These are phyloP conservation scores for Podospora australis DNA, from an alignment of 495 filamentous ascomycete species.

Conservation along the genomic window DNA sequence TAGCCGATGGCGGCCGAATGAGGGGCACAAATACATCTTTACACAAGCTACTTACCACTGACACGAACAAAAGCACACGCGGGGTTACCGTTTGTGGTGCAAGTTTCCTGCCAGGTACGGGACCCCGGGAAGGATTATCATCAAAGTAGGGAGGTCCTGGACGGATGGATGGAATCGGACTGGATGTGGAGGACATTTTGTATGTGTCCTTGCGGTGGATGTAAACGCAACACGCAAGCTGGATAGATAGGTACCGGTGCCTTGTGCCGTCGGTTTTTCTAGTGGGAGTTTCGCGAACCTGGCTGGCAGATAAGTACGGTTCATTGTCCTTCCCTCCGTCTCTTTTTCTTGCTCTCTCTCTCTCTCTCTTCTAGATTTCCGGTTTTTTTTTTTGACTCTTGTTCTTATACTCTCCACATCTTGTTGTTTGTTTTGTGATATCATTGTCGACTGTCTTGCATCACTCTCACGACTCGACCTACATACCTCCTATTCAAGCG, in stretches of 20 bases:
- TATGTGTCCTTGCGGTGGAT: not conserved
- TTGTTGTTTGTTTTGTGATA: not conserved
- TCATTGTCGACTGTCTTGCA: not conserved
- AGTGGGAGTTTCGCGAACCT: not conserved
- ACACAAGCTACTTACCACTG: too few species aligned
- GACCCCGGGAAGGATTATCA: too few species aligned
- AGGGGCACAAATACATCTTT: constrained; percentile 12
- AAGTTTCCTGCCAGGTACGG: too few species aligned
- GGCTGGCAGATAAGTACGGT: not conserved
- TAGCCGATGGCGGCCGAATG: constrained; percentile 26
- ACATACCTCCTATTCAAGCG: not conserved
- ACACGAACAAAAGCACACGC: too few species aligned
- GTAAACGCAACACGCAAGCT: not conserved
- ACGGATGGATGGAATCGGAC: constrained; percentile 1
- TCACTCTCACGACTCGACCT: not conserved
- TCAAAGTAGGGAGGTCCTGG: not conserved
- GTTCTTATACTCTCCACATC: not conserved
- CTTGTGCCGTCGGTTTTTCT: constrained; percentile 2
- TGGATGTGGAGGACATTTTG: not conserved
- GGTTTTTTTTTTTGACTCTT: too few species aligned
- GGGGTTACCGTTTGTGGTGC: too few species aligned
- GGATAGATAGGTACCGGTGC: not conserved
- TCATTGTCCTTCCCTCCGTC: not conserved
- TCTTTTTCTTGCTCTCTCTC: not conserved
- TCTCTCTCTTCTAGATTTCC: not conserved